Percentiles rank a stretch among this genome's conserved stretches.
phyloP scores from a whole-genome alignment of 345 rosid genomes.

The Viola odorata region DNA sequence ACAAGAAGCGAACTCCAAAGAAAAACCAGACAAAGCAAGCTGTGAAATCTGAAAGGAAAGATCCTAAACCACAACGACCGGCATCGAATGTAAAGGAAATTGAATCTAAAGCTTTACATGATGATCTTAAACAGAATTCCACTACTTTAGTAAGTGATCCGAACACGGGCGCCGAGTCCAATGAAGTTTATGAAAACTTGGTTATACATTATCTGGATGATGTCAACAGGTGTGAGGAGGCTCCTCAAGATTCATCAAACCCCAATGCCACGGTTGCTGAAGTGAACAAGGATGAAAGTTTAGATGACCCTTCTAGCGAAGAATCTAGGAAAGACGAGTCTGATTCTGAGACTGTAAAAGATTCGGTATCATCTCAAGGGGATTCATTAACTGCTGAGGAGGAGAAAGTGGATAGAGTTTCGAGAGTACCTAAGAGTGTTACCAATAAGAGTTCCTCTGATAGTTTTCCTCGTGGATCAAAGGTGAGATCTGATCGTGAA shows the following conservation, averaged over 20 bases:
- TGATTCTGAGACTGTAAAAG: conserved; percentile 47
- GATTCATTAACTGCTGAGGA: conserved; percentile 41
- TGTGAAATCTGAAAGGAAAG: conserved; percentile 46
- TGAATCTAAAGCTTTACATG: conserved; percentile 37
- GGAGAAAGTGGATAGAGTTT: conserved; percentile 41
- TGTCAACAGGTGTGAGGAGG: conserved; percentile 38
- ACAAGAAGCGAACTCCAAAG: conserved; percentile 50
- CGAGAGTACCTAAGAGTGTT: conserved; percentile 24
- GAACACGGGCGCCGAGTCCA: conserved; percentile 46
- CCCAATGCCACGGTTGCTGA: conserved; percentile 12
- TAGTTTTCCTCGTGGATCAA: conserved; percentile 18
- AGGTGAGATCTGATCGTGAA: conserved; percentile 23
- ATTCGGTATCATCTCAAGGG: conserved; percentile 52
- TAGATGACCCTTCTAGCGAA: conserved; percentile 36
- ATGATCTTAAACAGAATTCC: conserved; percentile 32
- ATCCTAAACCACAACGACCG: conserved; percentile 34
- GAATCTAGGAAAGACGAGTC: conserved; percentile 47
- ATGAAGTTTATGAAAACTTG: conserved; percentile 50
- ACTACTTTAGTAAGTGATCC: conserved; percentile 44
- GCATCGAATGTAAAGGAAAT: conserved; percentile 34
- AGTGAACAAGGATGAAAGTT: conserved; percentile 25
- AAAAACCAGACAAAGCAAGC: conserved; percentile 48
- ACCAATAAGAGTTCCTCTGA: conserved; percentile 19
- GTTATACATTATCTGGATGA: conserved; percentile 65
- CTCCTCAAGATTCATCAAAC: conserved; percentile 28